Percentiles rank a stretch among this genome's conserved stretches.
These are phyloP conservation scores for Candida albicans DNA, from an alignment of 1,139 yeast genomes.

Conservation along the genomic window DNA sequence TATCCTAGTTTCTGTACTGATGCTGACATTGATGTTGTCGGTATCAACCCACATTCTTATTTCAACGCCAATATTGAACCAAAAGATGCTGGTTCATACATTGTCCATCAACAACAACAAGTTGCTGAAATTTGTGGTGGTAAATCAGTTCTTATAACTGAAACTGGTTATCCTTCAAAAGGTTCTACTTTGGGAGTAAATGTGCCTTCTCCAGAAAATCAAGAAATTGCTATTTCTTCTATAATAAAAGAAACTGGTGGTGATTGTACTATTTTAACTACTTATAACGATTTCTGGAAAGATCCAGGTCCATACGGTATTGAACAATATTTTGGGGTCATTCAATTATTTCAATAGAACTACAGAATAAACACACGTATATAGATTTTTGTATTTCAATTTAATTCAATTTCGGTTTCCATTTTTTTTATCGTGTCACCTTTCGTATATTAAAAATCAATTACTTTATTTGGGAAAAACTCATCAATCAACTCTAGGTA, in stretches of 20 bases:
- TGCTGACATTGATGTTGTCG: slow-evolving; percentile 73
- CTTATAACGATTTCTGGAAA: slow-evolving; percentile 85
- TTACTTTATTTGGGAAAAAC: slow-evolving; percentile 56
- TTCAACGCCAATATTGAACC: slow-evolving; percentile 67
- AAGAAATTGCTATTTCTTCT: slow-evolving; percentile 61
- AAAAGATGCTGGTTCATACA: slow-evolving; percentile 68
- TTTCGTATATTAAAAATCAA: slow-evolving; percentile 47
- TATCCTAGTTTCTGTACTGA: slow-evolving; percentile 67
- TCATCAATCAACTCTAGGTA: slow-evolving; percentile 66
- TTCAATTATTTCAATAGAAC: slow-evolving; percentile 34
- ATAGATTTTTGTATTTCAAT: neutral
- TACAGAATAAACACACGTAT: neutral
- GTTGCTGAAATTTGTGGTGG: slow-evolving; percentile 55
- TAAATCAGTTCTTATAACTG: slow-evolving; percentile 59
- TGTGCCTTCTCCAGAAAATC: slow-evolving; percentile 70
- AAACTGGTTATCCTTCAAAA: slow-evolving; percentile 85
- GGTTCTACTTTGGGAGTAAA: slow-evolving; percentile 74
- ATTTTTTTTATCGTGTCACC: neutral
- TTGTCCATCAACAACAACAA: slow-evolving; percentile 57
- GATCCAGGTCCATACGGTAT: slow-evolving; percentile 79
- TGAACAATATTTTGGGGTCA: slow-evolving; percentile 83
- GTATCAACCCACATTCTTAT: slow-evolving; percentile 85
- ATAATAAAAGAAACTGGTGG: slow-evolving; percentile 58
- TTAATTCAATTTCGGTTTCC: neutral
- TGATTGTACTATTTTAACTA: slow-evolving; percentile 69